phyloP scores from a whole-genome alignment of 2,329 filamentous ascomycete genomes.

The Penicillium sp. region DNA sequence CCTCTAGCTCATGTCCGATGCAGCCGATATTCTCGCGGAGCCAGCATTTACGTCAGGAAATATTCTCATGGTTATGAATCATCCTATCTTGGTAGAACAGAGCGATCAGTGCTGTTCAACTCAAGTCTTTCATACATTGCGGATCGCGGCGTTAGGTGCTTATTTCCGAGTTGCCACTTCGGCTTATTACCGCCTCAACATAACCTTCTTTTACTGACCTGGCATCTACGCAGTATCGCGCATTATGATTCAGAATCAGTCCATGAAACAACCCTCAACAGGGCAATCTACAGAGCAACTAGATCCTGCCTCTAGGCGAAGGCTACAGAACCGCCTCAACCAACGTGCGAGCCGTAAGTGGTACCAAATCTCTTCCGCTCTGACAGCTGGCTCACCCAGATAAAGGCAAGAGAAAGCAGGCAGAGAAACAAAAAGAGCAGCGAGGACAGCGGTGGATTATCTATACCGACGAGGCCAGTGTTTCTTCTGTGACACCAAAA shows the following conservation, averaged over 20 bases:
- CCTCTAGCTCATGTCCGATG: no score
- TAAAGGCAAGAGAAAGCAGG: slow-evolving; percentile 20
- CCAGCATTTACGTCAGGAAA: no score
- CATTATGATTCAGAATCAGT: background rate
- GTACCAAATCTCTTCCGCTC: background rate
- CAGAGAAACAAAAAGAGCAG: background rate
- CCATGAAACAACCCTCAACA: background rate
- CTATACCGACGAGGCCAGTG: slow-evolving; percentile 16
- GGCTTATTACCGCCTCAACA: background rate
- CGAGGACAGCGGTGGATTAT: slow-evolving; percentile 20
- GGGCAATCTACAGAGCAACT: background rate
- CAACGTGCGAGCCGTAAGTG: slow-evolving; percentile 29
- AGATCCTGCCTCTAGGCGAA: slow-evolving; percentile 18
- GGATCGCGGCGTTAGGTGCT: slow-evolving; percentile 9
- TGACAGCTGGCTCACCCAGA: background rate
- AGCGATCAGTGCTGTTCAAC: no score
- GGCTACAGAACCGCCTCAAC: slow-evolving; percentile 30
- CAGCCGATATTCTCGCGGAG: no score
- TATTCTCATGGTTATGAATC: no score
- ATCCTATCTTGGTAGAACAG: no score
- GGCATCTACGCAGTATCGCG: background rate
- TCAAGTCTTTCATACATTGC: background rate
- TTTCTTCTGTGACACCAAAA: background rate
- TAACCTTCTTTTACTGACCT: background rate
- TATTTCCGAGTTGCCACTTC: slow-evolving; percentile 12